These are phyloP conservation scores for Fraxinus ornus DNA, from an alignment of 305 asterid species.

Conservation along the genomic window DNA sequence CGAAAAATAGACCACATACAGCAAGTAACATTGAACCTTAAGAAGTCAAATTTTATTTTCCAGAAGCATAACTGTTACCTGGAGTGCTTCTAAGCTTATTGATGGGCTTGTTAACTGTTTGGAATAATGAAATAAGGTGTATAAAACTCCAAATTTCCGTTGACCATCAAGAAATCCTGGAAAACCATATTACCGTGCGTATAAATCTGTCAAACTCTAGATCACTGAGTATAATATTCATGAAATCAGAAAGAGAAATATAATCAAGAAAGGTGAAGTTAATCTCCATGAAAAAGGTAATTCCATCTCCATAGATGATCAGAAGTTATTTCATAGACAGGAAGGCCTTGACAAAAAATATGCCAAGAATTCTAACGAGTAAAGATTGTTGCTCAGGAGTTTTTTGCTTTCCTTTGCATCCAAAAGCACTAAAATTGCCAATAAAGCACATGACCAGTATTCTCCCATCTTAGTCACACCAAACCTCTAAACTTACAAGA, in stretches of 20 bases:
- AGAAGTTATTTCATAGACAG: background rate
- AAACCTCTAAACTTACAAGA: conserved; percentile 17
- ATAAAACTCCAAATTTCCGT: conserved; percentile 55
- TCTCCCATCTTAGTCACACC: conserved; percentile 4
- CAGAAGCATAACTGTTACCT: conserved; percentile 53
- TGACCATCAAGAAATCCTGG: conserved; percentile 60
- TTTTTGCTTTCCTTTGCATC: background rate
- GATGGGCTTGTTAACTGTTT: conserved; percentile 57
- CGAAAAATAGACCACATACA: conserved; percentile 13
- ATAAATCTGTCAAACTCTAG: conserved; percentile 19
- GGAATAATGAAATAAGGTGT: conserved; percentile 51
- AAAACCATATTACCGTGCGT: conserved; percentile 27
- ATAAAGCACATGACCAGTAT: conserved; percentile 1
- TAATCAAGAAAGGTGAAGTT: conserved; percentile 10
- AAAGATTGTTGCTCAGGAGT: background rate
- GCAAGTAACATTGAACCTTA: conserved; percentile 10
- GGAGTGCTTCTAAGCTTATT: conserved; percentile 76
- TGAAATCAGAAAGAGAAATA: conserved; percentile 10
- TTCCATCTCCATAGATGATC: background rate
- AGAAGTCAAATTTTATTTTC: conserved; percentile 18
- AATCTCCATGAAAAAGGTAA: background rate
- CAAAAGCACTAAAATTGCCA: conserved; percentile 16
- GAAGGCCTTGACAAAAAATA: background rate
- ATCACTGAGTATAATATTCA: conserved; percentile 3
- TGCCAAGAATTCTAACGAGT: background rate